Percentiles rank a stretch among this genome's conserved stretches.
These are phyloP conservation scores for Penicillium maclennaniae DNA, from an alignment of 495 filamentous ascomycete genomes.

Conservation along the genomic window DNA sequence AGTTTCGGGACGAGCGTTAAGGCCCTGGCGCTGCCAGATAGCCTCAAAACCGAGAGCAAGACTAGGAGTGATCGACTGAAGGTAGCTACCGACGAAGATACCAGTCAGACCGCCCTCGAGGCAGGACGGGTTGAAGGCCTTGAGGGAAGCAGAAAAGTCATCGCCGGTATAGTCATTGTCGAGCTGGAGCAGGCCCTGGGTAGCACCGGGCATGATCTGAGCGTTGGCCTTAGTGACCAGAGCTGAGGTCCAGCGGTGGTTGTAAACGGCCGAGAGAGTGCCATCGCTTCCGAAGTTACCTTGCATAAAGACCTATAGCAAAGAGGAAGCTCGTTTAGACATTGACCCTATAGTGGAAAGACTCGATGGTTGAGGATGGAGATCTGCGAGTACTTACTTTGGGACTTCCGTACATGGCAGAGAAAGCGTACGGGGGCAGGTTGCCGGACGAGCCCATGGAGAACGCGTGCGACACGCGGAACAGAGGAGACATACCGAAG, in stretches of 20 bases:
- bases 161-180: constrained; percentile 91
- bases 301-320: constrained; percentile 84
- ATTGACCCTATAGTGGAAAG: neutral
- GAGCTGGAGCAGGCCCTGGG: constrained; percentile 73
- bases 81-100: constrained; percentile 90
- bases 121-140: constrained; percentile 87
- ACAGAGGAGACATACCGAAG: constrained; percentile 86
- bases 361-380: neutral
- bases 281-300: constrained; percentile 91
- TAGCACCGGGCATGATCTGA: constrained; percentile 65
- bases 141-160: constrained; percentile 88
- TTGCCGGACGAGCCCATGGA: constrained; percentile 78
- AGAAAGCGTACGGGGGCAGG: constrained; percentile 89
- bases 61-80: constrained; percentile 86
- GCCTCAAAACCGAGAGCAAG: constrained; percentile 87
- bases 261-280: constrained; percentile 74
- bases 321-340: constrained; percentile 2
- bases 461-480: constrained; percentile 96
- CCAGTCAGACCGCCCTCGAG: constrained; percentile 90
- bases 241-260: constrained; percentile 76
- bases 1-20: constrained; percentile 76
- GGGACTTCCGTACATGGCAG: constrained; percentile 84
- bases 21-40: constrained; percentile 82
- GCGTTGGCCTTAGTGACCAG: constrained; percentile 81
- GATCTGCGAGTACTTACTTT: constrained; percentile 56